Percentiles rank a stretch among this genome's conserved stretches.
These are phyloP conservation scores for Odontarrhena argentea DNA, from an alignment of 345 rosid genomes.

Conservation along the genomic window DNA sequence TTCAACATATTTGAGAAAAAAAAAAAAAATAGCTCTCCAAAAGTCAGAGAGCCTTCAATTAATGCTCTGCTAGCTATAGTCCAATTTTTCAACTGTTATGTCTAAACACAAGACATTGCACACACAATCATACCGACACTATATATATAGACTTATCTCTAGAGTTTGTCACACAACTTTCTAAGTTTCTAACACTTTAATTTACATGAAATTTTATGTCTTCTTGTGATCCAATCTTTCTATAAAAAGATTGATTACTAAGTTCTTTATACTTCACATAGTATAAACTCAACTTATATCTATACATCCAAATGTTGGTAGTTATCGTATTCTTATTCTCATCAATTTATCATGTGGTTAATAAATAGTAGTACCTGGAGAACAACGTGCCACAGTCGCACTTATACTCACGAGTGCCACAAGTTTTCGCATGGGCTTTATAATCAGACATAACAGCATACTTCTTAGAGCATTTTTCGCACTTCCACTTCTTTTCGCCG, in stretches of 20 bases:
- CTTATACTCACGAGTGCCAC: constrained; percentile 94
- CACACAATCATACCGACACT: constrained; percentile 30
- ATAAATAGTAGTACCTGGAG: constrained; percentile 63
- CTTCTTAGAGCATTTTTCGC: constrained; percentile 95
- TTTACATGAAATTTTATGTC: not conserved
- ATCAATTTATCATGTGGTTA: no score
- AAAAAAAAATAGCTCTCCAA: constrained; percentile 10
- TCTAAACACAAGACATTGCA: constrained; percentile 29
- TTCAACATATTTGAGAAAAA: constrained; percentile 7
- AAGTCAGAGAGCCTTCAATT: constrained; percentile 36
- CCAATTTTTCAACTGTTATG: constrained; percentile 24
- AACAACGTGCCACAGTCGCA: constrained; percentile 94
- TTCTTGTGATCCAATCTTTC: constrained; percentile 10
- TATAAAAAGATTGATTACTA: not conserved
- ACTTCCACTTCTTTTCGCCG: constrained; percentile 96
- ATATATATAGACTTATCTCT: constrained; percentile 12
- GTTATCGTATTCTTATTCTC: no score
- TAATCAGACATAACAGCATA: constrained; percentile 97
- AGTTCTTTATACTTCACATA: not conserved
- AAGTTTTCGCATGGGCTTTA: constrained; percentile 96
- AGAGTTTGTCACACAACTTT: constrained; percentile 10
- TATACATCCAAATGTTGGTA: constrained; percentile 8
- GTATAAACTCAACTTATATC: constrained; percentile 6
- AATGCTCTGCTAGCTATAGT: constrained; percentile 31
- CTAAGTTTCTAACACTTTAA: constrained; percentile 11